These are phyloP conservation scores for Diaporthe capsici DNA, from an alignment of 2,329 filamentous ascomycete species.

Conservation along the genomic window DNA sequence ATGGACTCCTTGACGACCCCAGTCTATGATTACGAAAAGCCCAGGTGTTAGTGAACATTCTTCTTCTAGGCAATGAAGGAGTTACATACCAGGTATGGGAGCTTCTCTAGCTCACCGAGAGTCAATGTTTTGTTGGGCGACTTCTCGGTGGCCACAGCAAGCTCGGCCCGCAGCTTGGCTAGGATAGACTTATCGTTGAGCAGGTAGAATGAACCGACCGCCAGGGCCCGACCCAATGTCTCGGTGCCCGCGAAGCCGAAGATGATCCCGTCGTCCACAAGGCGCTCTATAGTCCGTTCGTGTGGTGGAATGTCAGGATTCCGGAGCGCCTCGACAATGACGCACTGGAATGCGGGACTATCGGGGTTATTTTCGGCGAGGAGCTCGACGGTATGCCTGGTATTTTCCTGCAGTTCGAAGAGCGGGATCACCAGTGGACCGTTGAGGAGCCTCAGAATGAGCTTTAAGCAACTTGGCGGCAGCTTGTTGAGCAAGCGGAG, in stretches of 20 bases:
- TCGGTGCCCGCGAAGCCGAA: background rate
- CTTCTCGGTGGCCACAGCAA: background rate
- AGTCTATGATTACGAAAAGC: background rate
- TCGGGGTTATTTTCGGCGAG: background rate
- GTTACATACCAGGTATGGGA: background rate
- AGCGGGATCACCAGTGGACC: background rate
- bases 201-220: background rate
- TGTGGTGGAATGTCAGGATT: background rate
- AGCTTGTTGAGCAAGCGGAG: background rate
- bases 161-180: background rate
- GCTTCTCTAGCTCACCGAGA: background rate
- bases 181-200: background rate
- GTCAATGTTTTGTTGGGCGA: background rate
- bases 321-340: background rate
- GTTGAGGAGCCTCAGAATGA: background rate
- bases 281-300: background rate
- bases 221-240: background rate
- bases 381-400: background rate
- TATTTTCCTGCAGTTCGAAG: background rate
- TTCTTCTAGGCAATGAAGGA: background rate
- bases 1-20: background rate
- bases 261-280: background rate
- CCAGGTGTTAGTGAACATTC: background rate
- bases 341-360: background rate
- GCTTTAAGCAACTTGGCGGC: background rate